phyloP scores from a whole-genome alignment of 257 asterid genomes.

The Primulina huaijiensis region DNA sequence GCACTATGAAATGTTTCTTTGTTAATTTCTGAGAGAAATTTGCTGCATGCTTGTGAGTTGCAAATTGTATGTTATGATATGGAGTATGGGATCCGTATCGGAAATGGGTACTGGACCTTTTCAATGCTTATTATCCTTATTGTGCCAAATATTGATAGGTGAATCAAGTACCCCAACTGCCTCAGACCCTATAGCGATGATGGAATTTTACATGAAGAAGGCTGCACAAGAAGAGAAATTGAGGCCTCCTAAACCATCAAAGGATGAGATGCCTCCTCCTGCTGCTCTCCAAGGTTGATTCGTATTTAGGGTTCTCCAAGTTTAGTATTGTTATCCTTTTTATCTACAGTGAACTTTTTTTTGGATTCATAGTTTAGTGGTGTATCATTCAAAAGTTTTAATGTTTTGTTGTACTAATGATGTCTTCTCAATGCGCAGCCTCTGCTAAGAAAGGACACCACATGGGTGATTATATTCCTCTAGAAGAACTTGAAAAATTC shows the following conservation, averaged over 20 bases:
- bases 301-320: slow-evolving; percentile 5
- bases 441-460: slow-evolving; percentile 78
- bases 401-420: neutral
- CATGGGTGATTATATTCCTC: slow-evolving; percentile 96
- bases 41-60: neutral
- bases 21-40: neutral
- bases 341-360: slow-evolving; percentile 8
- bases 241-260: slow-evolving; percentile 65
- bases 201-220: slow-evolving; percentile 90
- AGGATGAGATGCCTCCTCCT: slow-evolving; percentile 98
- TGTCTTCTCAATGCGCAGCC: slow-evolving; percentile 34
- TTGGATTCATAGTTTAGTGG: slow-evolving; percentile 4
- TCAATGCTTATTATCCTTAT: slow-evolving; percentile 20
- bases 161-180: slow-evolving; percentile 49
- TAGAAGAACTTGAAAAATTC: slow-evolving; percentile 85
- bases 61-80: neutral
- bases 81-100: too few species aligned
- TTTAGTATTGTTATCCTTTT: slow-evolving; percentile 9
- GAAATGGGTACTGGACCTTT: neutral
- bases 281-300: slow-evolving; percentile 67
- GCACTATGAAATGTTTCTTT: neutral
- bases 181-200: slow-evolving; percentile 87
- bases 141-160: slow-evolving; percentile 36
- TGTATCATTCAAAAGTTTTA: slow-evolving; percentile 7
- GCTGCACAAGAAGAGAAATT: slow-evolving; percentile 84